These are phyloP conservation scores for Zygotorulaspora danielsina DNA, from an alignment of 805 yeast genomes.

Conservation along the genomic window DNA sequence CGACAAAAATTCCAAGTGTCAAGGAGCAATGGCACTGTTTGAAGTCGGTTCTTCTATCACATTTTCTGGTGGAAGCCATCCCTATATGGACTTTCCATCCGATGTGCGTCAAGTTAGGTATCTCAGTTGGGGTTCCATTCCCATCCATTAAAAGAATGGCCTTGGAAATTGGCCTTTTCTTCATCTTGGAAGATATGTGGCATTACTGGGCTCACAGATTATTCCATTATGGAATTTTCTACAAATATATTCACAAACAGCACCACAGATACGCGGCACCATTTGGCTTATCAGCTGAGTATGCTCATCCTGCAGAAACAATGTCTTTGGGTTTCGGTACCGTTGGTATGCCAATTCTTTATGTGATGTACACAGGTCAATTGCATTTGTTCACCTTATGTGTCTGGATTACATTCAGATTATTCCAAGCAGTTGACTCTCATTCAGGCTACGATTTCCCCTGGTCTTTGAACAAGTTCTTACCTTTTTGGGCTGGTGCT, in stretches of 20 bases:
- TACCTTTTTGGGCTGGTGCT: conserved; percentile 98
- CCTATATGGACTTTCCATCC: conserved; percentile 99
- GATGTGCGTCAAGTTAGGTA: conserved; percentile 75
- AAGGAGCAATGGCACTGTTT: conserved; percentile 92
- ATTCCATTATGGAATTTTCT: conserved; percentile 82
- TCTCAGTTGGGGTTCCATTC: conserved; percentile 77
- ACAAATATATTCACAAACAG: conserved; percentile 92
- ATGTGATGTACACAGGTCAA: conserved; percentile 69
- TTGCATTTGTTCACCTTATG: conserved; percentile 88
- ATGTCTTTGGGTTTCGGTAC: conserved; percentile 90
- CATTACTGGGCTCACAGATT: conserved; percentile 94
- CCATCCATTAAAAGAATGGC: conserved; percentile 59
- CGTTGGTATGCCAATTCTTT: conserved; percentile 87
- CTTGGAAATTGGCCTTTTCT: conserved; percentile 69
- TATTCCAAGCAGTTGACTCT: conserved; percentile 95
- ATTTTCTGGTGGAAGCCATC: conserved; percentile 87
- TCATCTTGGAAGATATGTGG: conserved; percentile 90
- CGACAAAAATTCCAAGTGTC: conserved; percentile 70
- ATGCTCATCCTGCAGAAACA: conserved; percentile 95
- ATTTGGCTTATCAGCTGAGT: conserved; percentile 94
- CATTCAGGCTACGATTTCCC: conserved; percentile 99
- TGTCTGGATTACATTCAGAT: conserved; percentile 80
- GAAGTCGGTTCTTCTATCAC: conserved; percentile 77
- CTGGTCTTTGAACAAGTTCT: conserved; percentile 84
- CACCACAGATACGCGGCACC: conserved; percentile 99